Base-by-base conservation (phyloP, 306 rosid genomes). In the Macrotyloma uniflorum region DNA sequence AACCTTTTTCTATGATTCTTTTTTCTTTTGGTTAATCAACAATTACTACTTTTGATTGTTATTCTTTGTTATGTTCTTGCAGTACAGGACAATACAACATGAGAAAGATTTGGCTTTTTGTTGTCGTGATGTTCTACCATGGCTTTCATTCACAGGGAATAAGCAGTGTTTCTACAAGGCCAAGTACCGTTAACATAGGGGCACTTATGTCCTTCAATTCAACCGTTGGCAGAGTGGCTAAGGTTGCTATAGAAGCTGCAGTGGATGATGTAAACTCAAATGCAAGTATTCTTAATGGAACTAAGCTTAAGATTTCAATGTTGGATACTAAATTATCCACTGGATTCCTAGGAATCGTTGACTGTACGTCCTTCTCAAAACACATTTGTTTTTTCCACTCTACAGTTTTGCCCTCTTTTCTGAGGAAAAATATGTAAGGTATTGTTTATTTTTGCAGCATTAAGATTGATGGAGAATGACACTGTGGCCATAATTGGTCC, bases 401-500 rank as follows among this genome's bases (percentile, higher is more conserved):
- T 6, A 57, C 57, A 67, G 6, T 32, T 19, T 42, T 74, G 26
- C 66, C 13, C 22, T 16, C 15, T 14, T 50, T 5, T 0, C 1
- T 16, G 3, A 1, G 3, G 24, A 12, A 7, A 20, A 28, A 28
- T 11, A n/a, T 24, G 5, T 79, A 36, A 51, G 22, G 6, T 4
- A 10, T 42, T 42, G 15, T 42, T 12, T 4, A 1, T 1, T 42
- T 2, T 42, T 42, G 12, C 47, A 42, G 47, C 47, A 4, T 42
- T 42, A 11, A 4, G 13, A 13, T 76, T 85, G 74, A 83, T 83
- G 88, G 89, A 85, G 86, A 81, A 72, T 1, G 87, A 83, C n/a
- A 85, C 89, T 0, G 91, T 54, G 32, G 89, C 89, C 67, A 85
- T 88, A 65, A 74, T 88, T 22, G 91, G 91, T 59, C 91, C 91